Percentiles rank a stretch among this genome's conserved stretches.
Conservation (phyloP, 2,329 filamentous ascomycete genomes). For the Xylaria digitata region DNA sequence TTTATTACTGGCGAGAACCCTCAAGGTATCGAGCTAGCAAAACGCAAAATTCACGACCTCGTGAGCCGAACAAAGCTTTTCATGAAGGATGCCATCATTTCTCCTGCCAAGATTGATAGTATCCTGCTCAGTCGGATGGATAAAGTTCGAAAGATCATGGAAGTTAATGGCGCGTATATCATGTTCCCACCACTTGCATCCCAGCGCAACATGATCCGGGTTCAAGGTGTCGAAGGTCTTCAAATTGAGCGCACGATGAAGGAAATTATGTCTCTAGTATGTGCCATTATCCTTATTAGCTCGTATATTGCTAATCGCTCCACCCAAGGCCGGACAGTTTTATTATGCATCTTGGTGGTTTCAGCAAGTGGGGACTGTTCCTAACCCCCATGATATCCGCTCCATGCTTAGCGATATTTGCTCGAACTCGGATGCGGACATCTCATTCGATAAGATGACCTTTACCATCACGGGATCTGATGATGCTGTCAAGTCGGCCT, state of each 20-base stretch:
- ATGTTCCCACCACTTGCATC: conserved; percentile 89
- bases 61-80: conserved; percentile 83
- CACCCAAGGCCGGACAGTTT: conserved; percentile 85
- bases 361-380: conserved; percentile 76
- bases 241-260: conserved; percentile 95
- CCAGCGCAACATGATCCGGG: conserved; percentile 83
- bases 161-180: conserved; percentile 94
- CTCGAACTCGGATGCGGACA: conserved; percentile 93
- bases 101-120: conserved; percentile 92
- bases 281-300: conserved; percentile 47
- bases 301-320: conserved; percentile 46
- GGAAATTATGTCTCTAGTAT: conserved; percentile 92
- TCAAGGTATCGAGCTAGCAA: conserved; percentile 87
- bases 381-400: conserved; percentile 78
- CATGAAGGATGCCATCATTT: conserved; percentile 91
- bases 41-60: conserved; percentile 89
- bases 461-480: conserved; percentile 97
- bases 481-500: conserved; percentile 93
- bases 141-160: conserved; percentile 97
- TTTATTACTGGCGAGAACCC: conserved; percentile 93
- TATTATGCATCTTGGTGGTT: conserved; percentile 98
- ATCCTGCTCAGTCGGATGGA: conserved; percentile 91
- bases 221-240: conserved; percentile 92
- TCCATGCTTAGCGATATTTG: conserved; percentile 96
- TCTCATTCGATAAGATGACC: conserved; percentile 92